phyloP scores from a whole-genome alignment of 2,329 filamentous ascomycete species.

The Phialocephala subalpina region DNA sequence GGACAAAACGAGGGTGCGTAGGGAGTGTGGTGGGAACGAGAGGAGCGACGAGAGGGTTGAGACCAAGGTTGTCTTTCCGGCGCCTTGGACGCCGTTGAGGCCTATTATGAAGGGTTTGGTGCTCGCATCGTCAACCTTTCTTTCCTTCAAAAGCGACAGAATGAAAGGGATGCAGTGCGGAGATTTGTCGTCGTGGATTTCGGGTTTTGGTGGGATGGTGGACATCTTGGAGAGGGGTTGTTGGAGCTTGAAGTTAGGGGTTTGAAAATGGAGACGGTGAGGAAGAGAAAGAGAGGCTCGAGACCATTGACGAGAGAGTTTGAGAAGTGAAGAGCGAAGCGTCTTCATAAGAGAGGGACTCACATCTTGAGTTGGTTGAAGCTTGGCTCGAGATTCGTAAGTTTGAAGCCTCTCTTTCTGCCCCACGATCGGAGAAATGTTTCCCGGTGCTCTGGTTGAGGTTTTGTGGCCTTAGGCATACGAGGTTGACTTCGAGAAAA shows the following conservation, averaged over 20 bases:
- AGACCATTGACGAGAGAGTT: constrained; percentile 1
- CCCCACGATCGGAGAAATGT: constrained; percentile 4
- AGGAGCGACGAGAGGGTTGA: constrained; percentile 59
- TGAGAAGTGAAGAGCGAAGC: not conserved
- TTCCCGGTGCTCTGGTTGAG: not conserved
- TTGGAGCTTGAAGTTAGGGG: constrained; percentile 6
- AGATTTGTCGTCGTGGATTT: constrained; percentile 79
- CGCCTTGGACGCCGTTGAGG: constrained; percentile 90
- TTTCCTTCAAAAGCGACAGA: constrained; percentile 62
- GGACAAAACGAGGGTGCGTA: constrained; percentile 65
- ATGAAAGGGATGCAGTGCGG: constrained; percentile 82
- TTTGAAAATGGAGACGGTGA: not conserved
- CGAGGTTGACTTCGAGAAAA: too few relatives aligned
- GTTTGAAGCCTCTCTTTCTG: not conserved
- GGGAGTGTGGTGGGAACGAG: constrained; percentile 62
- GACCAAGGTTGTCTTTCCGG: constrained; percentile 91
- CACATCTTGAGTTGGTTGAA: constrained; percentile 6
- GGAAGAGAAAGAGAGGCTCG: too few relatives aligned
- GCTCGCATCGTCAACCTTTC: constrained; percentile 46
- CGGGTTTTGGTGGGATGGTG: constrained; percentile 29
- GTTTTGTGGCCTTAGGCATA: not conserved
- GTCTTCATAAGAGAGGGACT: constrained; percentile 2
- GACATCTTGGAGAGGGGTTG: constrained; percentile 8
- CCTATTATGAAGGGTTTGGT: constrained; percentile 80
- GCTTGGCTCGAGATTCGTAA: not conserved